Evolutionary conservation across 1,139 yeast species (phyloP), one percentile per base, ranked within the genome.

Genomic region (Hyphopichia fennica): DNA sequence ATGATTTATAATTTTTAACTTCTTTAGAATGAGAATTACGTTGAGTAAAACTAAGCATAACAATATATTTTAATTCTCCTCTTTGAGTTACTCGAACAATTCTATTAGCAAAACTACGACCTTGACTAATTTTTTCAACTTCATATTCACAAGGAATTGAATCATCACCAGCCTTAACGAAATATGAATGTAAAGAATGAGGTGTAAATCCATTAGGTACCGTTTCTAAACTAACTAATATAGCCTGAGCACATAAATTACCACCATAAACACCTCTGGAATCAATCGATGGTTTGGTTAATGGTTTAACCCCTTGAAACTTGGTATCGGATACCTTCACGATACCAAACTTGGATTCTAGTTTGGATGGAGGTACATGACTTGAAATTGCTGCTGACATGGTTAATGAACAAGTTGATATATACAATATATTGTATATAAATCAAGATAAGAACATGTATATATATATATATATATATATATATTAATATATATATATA

Each of bases 241-340:
- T 46, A 6, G 73, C 67, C 52, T 72, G 77, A 7, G 68, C 76
- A 35, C 69, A 70, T 17, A 72, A 49, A 42, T 64, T 62, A 0
- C 77, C 78, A 2, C 77, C 77, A 44, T 59, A 72, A 2, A 63
- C 75, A 4, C 77, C 77, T 37, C 73, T 56, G 2, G 69, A 54
- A 6, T 45, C 46, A 1, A 56, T 52, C 3, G 53, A 45, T 2
- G 75, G 75, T 45, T 70, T 69, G 8, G 47, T 40, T 34, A 71
- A 57, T 1, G 75, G 72, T n/a, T 43, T 45, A 9, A 55, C 44
- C 3, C 73, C 73, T 34, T 47, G 50, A 50, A 48, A 72, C 32
- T 52, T 53, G 25, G 48, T 45, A 1, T 55, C 56, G 1, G 54
- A 60, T 6, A 54, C 46, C 37, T 60, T 41, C 20, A 45, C 48